Evolutionary conservation across 345 rosid species (phyloP).

Genomic region (Gossypium arboreum): DNA sequence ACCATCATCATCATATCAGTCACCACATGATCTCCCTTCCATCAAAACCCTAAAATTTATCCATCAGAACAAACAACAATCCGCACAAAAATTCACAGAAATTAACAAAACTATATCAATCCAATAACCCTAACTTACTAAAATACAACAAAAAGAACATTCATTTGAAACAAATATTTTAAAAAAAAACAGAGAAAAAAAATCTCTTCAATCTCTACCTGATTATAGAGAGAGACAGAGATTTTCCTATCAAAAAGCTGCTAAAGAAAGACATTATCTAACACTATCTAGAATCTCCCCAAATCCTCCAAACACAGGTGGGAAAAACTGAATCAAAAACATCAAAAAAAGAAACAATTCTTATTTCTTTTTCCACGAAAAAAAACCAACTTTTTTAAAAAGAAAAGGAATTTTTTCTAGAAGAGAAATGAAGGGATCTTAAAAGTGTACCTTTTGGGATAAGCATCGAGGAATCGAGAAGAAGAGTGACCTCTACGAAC

Average conservation of each 20-base stretch:
- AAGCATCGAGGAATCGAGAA: constrained; percentile 38
- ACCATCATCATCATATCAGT: constrained; percentile 38
- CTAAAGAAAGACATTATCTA: constrained; percentile 41
- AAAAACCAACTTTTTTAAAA: neutral
- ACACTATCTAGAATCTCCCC: constrained; percentile 42
- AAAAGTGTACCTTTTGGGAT: constrained; percentile 48
- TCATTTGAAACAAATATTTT: too few species aligned
- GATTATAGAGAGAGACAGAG: constrained; percentile 27
- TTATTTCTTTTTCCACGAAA: neutral
- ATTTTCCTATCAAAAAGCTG: constrained; percentile 10
- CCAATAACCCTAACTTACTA: constrained; percentile 31
- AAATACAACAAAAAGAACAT: neutral
- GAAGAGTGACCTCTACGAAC: constrained; percentile 32
- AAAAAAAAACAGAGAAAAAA: neutral
- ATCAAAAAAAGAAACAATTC: constrained; percentile 23
- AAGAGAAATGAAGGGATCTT: constrained; percentile 20
- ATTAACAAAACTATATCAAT: constrained; percentile 17
- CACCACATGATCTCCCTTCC: constrained; percentile 60
- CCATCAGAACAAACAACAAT: constrained; percentile 28
- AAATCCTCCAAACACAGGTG: constrained; percentile 52
- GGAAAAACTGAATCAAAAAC: constrained; percentile 32
- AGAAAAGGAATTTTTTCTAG: neutral
- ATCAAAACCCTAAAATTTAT: constrained; percentile 45
- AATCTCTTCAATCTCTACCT: constrained; percentile 29
- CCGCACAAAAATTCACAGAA: constrained; percentile 26